Evolutionary conservation across 2,329 filamentous ascomycete genomes (phyloP).

Genomic region (Endocalyx cinctus): DNA sequence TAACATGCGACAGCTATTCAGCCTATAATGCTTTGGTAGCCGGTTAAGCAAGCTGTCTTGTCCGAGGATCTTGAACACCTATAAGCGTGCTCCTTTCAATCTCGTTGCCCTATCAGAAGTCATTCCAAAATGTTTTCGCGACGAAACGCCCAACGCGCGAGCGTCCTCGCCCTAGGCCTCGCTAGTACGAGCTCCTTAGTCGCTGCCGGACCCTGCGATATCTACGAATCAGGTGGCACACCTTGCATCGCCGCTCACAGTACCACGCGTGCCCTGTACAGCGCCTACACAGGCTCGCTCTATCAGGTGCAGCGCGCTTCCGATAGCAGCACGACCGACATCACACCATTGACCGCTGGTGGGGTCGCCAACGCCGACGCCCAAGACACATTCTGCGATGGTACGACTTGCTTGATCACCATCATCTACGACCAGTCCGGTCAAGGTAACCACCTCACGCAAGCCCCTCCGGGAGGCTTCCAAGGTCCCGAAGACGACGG

Average conservation of each 20-base stretch:
- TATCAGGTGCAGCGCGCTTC: constrained; percentile 58
- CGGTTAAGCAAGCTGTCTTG: too few relatives aligned
- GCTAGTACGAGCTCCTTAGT: constrained; percentile 34
- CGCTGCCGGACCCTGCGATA: constrained; percentile 55
- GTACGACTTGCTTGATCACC: constrained; percentile 59
- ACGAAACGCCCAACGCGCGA: too few relatives aligned
- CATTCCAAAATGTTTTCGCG: too few relatives aligned
- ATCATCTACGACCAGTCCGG: constrained; percentile 65
- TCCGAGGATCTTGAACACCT: too few relatives aligned
- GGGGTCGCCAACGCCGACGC: constrained; percentile 57
- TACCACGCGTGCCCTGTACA: constrained; percentile 60
- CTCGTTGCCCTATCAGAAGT: too few relatives aligned
- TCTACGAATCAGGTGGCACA: constrained; percentile 53
- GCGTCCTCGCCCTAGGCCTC: constrained; percentile 31
- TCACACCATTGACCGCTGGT: constrained; percentile 50
- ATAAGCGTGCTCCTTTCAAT: too few relatives aligned
- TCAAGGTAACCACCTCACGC: constrained; percentile 56
- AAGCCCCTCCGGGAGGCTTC: constrained; percentile 55
- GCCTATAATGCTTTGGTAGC: too few relatives aligned
- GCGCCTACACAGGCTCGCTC: constrained; percentile 45
- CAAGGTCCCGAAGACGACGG: constrained; percentile 51
- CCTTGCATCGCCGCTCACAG: constrained; percentile 62
- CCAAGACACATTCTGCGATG: constrained; percentile 57
- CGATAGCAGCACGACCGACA: constrained; percentile 41
- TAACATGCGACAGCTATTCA: too few relatives aligned